Evolutionary conservation across 495 filamentous ascomycete species (phyloP).

Genomic region (Penicillium maclennaniae): DNA sequence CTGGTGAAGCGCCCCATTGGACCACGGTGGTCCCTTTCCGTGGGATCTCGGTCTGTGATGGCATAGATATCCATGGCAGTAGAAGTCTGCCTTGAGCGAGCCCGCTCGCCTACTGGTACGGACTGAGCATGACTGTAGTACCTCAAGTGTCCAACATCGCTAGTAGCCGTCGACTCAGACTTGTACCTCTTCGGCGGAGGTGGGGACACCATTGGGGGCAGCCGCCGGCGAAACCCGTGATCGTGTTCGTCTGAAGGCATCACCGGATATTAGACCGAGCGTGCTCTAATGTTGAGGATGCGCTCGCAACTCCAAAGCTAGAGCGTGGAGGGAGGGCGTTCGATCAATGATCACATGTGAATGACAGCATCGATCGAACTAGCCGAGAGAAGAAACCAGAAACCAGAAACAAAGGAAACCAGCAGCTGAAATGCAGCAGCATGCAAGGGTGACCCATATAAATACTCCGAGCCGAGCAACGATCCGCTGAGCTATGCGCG

Average conservation of each 20-base stretch:
- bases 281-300: background rate
- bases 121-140: conserved; percentile 30
- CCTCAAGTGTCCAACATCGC: conserved; percentile 19
- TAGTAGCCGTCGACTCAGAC: conserved; percentile 23
- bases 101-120: conserved; percentile 26
- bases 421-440: background rate
- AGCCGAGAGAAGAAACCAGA: conserved; percentile 4
- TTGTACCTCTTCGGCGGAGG: conserved; percentile 28
- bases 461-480: background rate
- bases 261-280: background rate
- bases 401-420: background rate
- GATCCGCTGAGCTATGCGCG: background rate
- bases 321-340: background rate
- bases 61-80: conserved; percentile 43
- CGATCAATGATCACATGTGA: conserved; percentile 12
- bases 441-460: conserved; percentile 4
- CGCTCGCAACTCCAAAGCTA: background rate
- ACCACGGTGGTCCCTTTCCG: conserved; percentile 20
- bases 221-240: conserved; percentile 2
- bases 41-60: conserved; percentile 36
- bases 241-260: conserved; percentile 11
- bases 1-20: conserved; percentile 22
- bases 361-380: conserved; percentile 3
- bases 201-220: conserved; percentile 25
- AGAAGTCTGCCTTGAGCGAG: conserved; percentile 36